Evolutionary conservation across 495 filamentous ascomycete species (phyloP).

Genomic region (Hypoxylon rickii): DNA sequence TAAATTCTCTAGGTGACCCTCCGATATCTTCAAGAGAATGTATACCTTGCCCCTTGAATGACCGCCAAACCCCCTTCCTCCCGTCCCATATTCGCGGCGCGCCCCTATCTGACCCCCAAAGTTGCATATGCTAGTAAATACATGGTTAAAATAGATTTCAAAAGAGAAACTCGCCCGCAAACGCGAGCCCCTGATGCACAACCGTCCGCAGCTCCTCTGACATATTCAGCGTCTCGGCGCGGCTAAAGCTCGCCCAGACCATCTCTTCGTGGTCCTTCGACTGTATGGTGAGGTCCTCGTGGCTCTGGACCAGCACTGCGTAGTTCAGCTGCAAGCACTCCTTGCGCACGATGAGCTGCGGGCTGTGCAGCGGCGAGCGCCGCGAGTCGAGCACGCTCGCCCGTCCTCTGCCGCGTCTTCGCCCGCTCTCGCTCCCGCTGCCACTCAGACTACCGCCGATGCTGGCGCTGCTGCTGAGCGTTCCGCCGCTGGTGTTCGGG

Average conservation of each 20-base stretch:
- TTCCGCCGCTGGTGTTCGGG: no score
- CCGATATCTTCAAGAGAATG: no score
- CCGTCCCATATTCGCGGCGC: no score
- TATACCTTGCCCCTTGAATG: no score
- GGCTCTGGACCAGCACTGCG: constrained; percentile 33
- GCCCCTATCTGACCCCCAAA: no score
- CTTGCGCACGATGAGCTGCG: constrained; percentile 17
- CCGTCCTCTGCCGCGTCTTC: not conserved
- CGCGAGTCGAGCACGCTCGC: not conserved
- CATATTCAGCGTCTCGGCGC: constrained; percentile 29
- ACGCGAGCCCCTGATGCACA: constrained; percentile 34
- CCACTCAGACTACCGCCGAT: not conserved
- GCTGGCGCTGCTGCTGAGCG: not conserved
- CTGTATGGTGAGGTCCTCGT: constrained; percentile 12
- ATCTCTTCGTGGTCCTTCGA: constrained; percentile 33
- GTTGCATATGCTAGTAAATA: no score
- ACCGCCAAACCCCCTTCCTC: no score
- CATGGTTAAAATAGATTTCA: not conserved
- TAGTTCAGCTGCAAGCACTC: constrained; percentile 35
- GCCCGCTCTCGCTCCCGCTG: not conserved
- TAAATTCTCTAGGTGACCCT: not conserved
- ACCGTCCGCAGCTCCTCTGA: constrained; percentile 32
- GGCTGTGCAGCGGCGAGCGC: constrained; percentile 17
- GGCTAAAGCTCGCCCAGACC: constrained; percentile 34
- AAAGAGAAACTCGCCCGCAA: constrained; percentile 29